Evolutionary conservation across 2,329 filamentous ascomycete species (phyloP), one percentile per base, ranked within the genome.

Genomic region (Aspergillus nomiae): DNA sequence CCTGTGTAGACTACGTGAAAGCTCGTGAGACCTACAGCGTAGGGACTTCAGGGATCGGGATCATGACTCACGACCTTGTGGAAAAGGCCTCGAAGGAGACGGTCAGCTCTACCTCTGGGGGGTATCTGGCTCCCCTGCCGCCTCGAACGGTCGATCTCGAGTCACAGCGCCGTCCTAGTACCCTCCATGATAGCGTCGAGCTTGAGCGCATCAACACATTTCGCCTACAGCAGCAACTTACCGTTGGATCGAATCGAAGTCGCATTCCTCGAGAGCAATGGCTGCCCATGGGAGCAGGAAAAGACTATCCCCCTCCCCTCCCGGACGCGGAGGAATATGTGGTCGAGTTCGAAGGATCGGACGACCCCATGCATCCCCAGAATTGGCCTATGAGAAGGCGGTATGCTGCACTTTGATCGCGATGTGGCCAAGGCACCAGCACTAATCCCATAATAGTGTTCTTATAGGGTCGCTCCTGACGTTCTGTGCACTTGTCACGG

Each of bases 291-390:
- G 71, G 69, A n/a, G 66, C 56, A 26, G 82, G 79, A 1, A 85
- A 83, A 65, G 74, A 80, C 1, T 82, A 81, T 61, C 84, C 85
- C 2, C 81, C 82, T 8, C 73, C 74, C 0, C 70, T 85, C 14
- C 82, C 82, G 3, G 79, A 82, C 14, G 70, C 77, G 36, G 81
- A 85, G 64, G 79, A 82, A 56, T 86, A 86, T 65, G 82, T 84
- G 5, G 83, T 85, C 19, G 84, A 85, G 46, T 86, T 85, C 63
- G 81, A 85, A 63, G 83, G 83, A 0, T 72, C 71, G 0, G 76
- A 83, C 58, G 84, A 86, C 64, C 83, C 83, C 1, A 56, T 81
- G 26, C 82, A 85, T 68, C 81, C 83, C 1, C 80, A 83, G 68
- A 85, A 85, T 62, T 85, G 83, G 82, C 76, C 78, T 0, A 62